Evolutionary conservation across 768 basidiomycete species (phyloP).

Genomic region (Psilocybe cubensis): DNA sequence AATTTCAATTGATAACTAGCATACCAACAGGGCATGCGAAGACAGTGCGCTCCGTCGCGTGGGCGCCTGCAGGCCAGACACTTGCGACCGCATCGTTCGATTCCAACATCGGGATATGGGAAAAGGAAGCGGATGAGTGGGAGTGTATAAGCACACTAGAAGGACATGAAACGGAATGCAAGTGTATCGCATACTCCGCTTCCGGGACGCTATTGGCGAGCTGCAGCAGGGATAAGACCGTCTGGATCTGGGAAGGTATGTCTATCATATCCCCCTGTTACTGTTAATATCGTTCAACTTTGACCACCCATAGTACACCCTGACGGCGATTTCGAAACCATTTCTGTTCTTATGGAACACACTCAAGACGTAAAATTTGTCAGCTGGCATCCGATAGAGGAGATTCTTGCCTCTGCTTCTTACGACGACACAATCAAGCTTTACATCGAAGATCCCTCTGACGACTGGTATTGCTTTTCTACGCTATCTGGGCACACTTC

Average conservation of each 20-base stretch:
- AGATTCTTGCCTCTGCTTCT: constrained; percentile 96
- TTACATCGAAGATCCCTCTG: constrained; percentile 89
- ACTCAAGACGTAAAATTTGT: constrained; percentile 95
- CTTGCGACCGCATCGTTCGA: constrained; percentile 96
- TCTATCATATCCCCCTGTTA: not conserved
- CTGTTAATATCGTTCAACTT: not conserved
- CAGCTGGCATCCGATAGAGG: constrained; percentile 94
- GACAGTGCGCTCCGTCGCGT: constrained; percentile 85
- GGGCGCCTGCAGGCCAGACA: constrained; percentile 85
- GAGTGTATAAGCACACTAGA: constrained; percentile 87
- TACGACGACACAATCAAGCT: constrained; percentile 97
- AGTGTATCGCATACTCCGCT: constrained; percentile 82
- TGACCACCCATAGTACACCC: constrained; percentile 69
- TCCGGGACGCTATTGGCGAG: constrained; percentile 88
- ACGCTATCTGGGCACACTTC: constrained; percentile 82
- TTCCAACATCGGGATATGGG: constrained; percentile 91
- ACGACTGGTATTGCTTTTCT: constrained; percentile 91
- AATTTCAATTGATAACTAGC: constrained; percentile 60
- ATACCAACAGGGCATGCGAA: constrained; percentile 87
- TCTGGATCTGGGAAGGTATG: constrained; percentile 98
- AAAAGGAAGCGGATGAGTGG: constrained; percentile 67
- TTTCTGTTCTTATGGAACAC: constrained; percentile 96
- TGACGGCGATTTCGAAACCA: constrained; percentile 92
- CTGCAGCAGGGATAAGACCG: constrained; percentile 95
- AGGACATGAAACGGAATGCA: constrained; percentile 97